These are phyloP conservation scores for Hericium coralloides DNA, from an alignment of 768 basidiomycete genomes.

Conservation along the genomic window DNA sequence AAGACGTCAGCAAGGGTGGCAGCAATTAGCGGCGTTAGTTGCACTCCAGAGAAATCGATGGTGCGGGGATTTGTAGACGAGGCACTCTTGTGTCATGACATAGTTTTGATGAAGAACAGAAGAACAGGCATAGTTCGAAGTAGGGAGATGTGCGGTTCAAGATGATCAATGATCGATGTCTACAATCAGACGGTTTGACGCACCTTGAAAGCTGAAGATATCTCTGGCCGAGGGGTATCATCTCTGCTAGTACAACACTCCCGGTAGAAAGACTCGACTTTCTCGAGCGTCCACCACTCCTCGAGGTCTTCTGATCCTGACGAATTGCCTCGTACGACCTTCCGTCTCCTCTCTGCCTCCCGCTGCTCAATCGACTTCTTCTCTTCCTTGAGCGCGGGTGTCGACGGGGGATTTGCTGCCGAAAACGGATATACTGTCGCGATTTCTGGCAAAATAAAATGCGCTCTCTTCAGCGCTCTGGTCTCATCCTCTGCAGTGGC, in stretches of 20 bases:
- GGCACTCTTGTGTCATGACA: slow-evolving; percentile 33
- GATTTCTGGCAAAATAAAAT: slow-evolving; percentile 84
- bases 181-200: not conserved
- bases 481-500: slow-evolving; percentile 31
- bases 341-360: slow-evolving; percentile 57
- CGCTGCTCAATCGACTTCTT: slow-evolving; percentile 70
- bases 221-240: slow-evolving; percentile 54
- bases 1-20: slow-evolving; percentile 87
- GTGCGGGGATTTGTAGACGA: slow-evolving; percentile 51
- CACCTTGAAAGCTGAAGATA: slow-evolving; percentile 58
- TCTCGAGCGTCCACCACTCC: slow-evolving; percentile 80
- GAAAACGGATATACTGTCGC: slow-evolving; percentile 89
- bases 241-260: slow-evolving; percentile 78
- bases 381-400: slow-evolving; percentile 71
- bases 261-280: slow-evolving; percentile 79
- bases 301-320: slow-evolving; percentile 26
- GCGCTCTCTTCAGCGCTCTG: slow-evolving; percentile 74
- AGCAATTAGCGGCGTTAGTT: slow-evolving; percentile 59
- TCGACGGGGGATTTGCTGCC: slow-evolving; percentile 74
- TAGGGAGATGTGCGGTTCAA: no score
- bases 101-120: not conserved
- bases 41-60: slow-evolving; percentile 74
- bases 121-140: no score
- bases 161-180: not conserved
- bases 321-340: slow-evolving; percentile 54